These are phyloP conservation scores for Salvia hispanica DNA, from an alignment of 257 asterid species.

Conservation along the genomic window DNA sequence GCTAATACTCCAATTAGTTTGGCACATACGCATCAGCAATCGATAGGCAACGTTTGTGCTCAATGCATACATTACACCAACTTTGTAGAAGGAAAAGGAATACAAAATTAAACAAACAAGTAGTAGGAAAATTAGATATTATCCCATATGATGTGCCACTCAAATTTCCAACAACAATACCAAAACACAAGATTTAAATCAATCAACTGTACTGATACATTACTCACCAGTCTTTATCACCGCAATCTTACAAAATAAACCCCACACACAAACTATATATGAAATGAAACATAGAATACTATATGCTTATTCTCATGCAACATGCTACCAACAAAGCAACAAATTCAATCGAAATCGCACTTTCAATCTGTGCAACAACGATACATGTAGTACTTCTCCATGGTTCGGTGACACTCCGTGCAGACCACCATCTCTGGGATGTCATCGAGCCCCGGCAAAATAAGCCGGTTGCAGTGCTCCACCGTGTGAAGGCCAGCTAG, in stretches of 20 bases:
- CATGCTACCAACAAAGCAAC: neutral
- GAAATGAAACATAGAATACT: neutral
- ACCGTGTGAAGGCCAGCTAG: conserved; percentile 47
- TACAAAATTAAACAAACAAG: no score
- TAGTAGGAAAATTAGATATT: no score
- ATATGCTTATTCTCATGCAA: neutral
- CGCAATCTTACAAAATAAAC: neutral
- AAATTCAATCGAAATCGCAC: neutral
- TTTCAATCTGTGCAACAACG: conserved; percentile 78
- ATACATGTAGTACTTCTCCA: conserved; percentile 84
- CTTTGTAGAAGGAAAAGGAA: no score
- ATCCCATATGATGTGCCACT: no score
- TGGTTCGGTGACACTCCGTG: conserved; percentile 65
- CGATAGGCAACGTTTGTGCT: no score
- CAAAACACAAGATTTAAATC: neutral
- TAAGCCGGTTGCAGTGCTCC: conserved; percentile 71
- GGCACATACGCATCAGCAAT: no score
- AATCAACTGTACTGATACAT: conserved; percentile 2
- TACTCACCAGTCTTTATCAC: conserved; percentile 17
- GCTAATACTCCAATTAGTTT: no score
- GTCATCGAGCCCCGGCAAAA: conserved; percentile 70
- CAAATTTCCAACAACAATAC: no score
- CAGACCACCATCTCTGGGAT: conserved; percentile 75
- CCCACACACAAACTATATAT: neutral
- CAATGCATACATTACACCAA: no score